phyloP scores from a whole-genome alignment of 2,329 filamentous ascomycete species.

The Curvularia lunata region DNA sequence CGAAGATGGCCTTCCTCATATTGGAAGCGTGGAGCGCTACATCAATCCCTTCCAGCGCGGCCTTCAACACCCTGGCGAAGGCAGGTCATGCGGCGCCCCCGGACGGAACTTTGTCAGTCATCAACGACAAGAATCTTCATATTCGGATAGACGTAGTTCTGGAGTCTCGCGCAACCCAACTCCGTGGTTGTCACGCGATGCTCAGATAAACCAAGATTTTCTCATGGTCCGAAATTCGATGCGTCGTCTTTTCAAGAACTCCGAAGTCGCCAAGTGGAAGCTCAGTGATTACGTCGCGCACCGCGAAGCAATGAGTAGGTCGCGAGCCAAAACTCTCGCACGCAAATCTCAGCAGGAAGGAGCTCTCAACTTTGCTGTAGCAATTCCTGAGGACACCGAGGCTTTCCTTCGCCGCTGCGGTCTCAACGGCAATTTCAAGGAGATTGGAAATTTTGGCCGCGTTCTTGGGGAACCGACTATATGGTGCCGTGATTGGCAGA shows the following conservation, averaged over 20 bases:
- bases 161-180: slow-evolving; percentile 25
- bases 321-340: slow-evolving; percentile 24
- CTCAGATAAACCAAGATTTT: slow-evolving; percentile 36
- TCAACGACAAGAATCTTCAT: slow-evolving; percentile 2
- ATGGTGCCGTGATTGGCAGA: slow-evolving; percentile 47
- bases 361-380: slow-evolving; percentile 3
- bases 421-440: slow-evolving; percentile 31
- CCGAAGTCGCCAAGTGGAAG: slow-evolving; percentile 45
- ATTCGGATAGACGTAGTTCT: slow-evolving; percentile 10
- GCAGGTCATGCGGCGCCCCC: not conserved
- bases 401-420: slow-evolving; percentile 24
- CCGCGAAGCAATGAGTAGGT: slow-evolving; percentile 32
- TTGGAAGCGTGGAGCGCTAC: slow-evolving; percentile 12
- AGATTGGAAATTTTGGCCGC: slow-evolving; percentile 31
- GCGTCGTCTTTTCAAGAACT: slow-evolving; percentile 44
- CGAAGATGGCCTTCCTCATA: not conserved
- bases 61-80: slow-evolving; percentile 1
- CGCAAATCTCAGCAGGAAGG: slow-evolving; percentile 25
- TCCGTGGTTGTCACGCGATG: slow-evolving; percentile 38
- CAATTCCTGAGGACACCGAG: slow-evolving; percentile 19
- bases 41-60: slow-evolving; percentile 14
- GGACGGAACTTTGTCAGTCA: slow-evolving; percentile 6
- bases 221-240: slow-evolving; percentile 44
- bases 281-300: slow-evolving; percentile 42
- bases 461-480: slow-evolving; percentile 51